Conservation (phyloP, 352 stramenopile genomes). For the Pythium phragmiticola region DNA sequence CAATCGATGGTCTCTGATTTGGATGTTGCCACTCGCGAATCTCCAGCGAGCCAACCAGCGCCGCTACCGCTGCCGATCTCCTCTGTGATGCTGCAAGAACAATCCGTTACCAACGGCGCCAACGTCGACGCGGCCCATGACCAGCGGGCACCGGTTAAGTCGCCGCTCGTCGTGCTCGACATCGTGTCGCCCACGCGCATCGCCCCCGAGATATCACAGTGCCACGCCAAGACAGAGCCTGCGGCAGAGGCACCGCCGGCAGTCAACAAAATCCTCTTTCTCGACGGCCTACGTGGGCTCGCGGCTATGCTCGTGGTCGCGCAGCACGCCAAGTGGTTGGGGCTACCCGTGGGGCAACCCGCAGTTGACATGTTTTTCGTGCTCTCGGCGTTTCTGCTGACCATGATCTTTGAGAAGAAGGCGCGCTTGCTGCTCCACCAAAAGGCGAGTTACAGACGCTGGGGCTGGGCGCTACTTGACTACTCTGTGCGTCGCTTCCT, state of each 20-base stretch:
- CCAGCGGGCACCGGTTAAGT: neutral
- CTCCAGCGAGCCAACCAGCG: no score
- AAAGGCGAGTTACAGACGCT: slow-evolving; percentile 28
- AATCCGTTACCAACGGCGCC: neutral
- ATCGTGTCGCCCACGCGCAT: neutral
- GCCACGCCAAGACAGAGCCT: neutral
- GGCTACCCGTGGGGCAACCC: slow-evolving; percentile 35
- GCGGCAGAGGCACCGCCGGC: neutral
- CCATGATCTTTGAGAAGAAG: slow-evolving; percentile 57
- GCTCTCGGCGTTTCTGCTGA: slow-evolving; percentile 50
- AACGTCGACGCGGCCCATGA: neutral
- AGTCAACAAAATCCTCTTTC: slow-evolving; percentile 31
- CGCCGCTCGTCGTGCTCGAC: neutral
- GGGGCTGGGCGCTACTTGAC: slow-evolving; percentile 36
- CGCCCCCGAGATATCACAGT: neutral
- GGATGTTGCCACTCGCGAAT: neutral
- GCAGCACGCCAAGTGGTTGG: slow-evolving; percentile 33
- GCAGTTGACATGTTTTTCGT: slow-evolving; percentile 59
- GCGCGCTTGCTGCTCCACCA: slow-evolving; percentile 30
- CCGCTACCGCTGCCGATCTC: neutral
- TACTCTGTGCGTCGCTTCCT: slow-evolving; percentile 48
- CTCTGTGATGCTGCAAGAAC: neutral
- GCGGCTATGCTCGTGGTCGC: slow-evolving; percentile 27
- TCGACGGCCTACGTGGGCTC: slow-evolving; percentile 30
- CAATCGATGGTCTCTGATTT: no score